phyloP scores from a whole-genome alignment of 139 green algal genomes.

The Coelastrella sp. region DNA sequence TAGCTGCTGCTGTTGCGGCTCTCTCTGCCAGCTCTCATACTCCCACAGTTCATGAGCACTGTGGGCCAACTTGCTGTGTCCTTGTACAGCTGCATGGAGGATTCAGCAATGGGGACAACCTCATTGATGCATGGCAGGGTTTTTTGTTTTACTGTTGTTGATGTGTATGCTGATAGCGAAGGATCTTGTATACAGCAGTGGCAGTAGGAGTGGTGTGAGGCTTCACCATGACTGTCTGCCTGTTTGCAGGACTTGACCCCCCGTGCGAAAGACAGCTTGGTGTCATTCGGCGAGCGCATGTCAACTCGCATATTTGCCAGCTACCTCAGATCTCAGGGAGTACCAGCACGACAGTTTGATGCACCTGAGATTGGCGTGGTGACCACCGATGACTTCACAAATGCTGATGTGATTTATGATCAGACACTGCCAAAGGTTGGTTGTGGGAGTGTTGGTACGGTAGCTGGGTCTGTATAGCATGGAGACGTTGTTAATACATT shows the following conservation, averaged over 20 bases:
- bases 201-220: too few relatives aligned
- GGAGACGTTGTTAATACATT: neutral
- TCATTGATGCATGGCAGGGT: too few relatives aligned
- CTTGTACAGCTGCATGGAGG: too few relatives aligned
- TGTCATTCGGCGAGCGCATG: conserved; percentile 98
- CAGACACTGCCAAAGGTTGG: conserved; percentile 61
- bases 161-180: too few relatives aligned
- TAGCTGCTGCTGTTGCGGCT: too few relatives aligned
- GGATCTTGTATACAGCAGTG: too few relatives aligned
- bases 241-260: conserved; percentile 88
- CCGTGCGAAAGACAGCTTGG: conserved; percentile 91
- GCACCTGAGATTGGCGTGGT: conserved; percentile 89
- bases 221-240: neutral
- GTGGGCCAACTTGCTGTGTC: too few relatives aligned
- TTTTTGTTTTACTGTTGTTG: too few relatives aligned
- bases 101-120: too few relatives aligned
- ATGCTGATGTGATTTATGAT: conserved; percentile 82
- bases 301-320: conserved; percentile 95
- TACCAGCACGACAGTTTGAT: conserved; percentile 87
- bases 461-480: neutral
- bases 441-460: too few relatives aligned
- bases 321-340: conserved; percentile 66
- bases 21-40: too few relatives aligned
- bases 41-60: too few relatives aligned
- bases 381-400: conserved; percentile 95